Percentiles rank a stretch among this genome's conserved stretches.
Conservation (phyloP, 1,284 basidiomycete genomes). For the Papiliotrema terrestris region DNA sequence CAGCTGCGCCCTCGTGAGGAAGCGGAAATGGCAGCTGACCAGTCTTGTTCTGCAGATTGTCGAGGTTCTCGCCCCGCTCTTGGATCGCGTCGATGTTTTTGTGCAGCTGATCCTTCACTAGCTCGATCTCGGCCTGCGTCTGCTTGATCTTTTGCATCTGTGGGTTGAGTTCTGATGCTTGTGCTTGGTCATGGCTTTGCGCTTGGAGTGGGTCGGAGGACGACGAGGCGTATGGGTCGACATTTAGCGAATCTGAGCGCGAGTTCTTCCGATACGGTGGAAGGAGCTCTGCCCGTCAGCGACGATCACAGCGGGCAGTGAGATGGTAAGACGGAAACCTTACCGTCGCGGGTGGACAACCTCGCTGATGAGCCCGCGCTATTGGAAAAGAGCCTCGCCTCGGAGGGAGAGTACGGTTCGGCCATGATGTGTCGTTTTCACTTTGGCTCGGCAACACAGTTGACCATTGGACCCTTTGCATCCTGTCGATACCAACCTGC, state of each 20-base stretch:
- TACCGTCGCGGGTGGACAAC: conserved; percentile 1
- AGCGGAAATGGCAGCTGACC: conserved; percentile 13
- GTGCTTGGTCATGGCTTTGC: no score
- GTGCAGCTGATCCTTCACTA: conserved; percentile 14
- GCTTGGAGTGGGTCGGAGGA: no score
- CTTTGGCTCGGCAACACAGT: no score
- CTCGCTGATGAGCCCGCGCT: neutral
- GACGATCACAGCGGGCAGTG: no score
- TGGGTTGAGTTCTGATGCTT: neutral
- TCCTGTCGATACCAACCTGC: no score
- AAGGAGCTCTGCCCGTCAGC: neutral
- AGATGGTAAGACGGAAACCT: neutral
- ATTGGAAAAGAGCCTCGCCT: conserved; percentile 6
- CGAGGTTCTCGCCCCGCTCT: conserved; percentile 24
- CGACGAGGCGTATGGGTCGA: no score
- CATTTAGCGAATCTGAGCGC: no score
- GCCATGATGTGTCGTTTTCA: no score
- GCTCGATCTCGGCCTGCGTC: conserved; percentile 16
- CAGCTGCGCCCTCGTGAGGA: neutral
- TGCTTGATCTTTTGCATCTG: conserved; percentile 15
- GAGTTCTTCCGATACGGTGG: neutral
- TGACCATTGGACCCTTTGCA: no score
- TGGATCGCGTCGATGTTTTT: conserved; percentile 22
- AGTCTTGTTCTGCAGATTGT: conserved; percentile 22
- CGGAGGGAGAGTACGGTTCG: conserved; percentile 9